Base-by-base conservation (phyloP, 2,329 filamentous ascomycete genomes). In the Apiospora rasikravindrae region DNA sequence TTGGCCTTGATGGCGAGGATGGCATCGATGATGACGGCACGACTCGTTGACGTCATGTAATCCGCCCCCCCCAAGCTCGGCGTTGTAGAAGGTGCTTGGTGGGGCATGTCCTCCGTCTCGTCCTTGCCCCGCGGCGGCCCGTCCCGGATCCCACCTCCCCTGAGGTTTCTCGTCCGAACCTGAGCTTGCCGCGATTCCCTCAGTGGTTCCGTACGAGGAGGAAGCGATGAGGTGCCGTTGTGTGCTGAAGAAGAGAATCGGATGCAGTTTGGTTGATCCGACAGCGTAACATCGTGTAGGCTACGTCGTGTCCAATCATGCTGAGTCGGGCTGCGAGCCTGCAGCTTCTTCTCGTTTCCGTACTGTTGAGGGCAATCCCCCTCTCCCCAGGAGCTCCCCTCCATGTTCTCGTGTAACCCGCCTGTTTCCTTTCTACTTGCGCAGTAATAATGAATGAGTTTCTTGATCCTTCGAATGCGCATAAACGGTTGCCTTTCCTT, bases 21-120 rank as follows among this genome's bases (percentile, higher is more conserved):
- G n/a, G 29, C 33, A 64, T 64, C 33, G 33, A 64, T 40, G 19
- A 64, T 40, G 57, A 33, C 57, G 16, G 19, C 57, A 11, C 29
- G 22, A 64, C 57, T 64, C 57, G 57, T 64, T 64, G 57, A 64
- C 57, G 57, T 64, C 57, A 64, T 64, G 57, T 2, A 40, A 40
- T 24, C 19, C 22, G 33, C 33, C 8, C 29, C 33, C 11, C 26
- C 16, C 22, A 22, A n/a, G 57, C 33, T 64, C 57, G 57, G 57
- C 57, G 19, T 33, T 33, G 10, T n/a, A 14, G 33, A 37, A 37
- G 29, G 29, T 33, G 53, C 16, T 37, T 16, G 26, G n/a, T 57
- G 53, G 53, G n/a, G 26, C 53, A 61, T 61, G 33, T 37, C 33
- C 57, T 64, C 33, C 57, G 57, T 64, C 57, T 26, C 53, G 37